Conservation (phyloP, 2,329 filamentous ascomycete genomes). For the Ceratocystis variospora region DNA sequence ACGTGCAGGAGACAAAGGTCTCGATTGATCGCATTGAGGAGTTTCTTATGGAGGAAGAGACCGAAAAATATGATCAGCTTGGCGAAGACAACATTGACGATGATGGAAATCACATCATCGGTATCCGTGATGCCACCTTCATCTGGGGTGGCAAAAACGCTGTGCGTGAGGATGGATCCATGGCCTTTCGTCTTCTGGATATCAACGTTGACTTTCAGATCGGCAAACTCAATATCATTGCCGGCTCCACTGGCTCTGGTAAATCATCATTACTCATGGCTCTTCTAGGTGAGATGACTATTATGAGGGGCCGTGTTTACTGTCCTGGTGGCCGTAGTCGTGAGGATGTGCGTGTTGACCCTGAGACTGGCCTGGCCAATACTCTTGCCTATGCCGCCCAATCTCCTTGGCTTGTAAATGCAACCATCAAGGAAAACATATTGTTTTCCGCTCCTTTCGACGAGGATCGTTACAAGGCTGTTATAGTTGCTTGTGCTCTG, state of each 20-base stretch:
- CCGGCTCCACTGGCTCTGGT: constrained; percentile 83
- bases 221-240: constrained; percentile 81
- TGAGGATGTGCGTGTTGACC: constrained; percentile 69
- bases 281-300: constrained; percentile 86
- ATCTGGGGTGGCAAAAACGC: constrained; percentile 67
- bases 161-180: constrained; percentile 49
- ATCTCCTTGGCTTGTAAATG: constrained; percentile 93
- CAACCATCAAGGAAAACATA: constrained; percentile 91
- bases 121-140: constrained; percentile 71
- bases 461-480: constrained; percentile 68
- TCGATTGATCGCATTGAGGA: constrained; percentile 94
- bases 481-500: constrained; percentile 80
- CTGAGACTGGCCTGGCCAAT: constrained; percentile 74
- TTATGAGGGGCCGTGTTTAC: constrained; percentile 65
- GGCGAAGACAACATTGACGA: constrained; percentile 54
- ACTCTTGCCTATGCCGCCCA: constrained; percentile 94
- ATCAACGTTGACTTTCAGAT: constrained; percentile 70
- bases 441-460: constrained; percentile 73
- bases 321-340: constrained; percentile 75
- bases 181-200: constrained; percentile 71
- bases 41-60: constrained; percentile 86
- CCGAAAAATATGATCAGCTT: constrained; percentile 84
- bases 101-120: constrained; percentile 59
- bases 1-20: constrained; percentile 94
- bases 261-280: constrained; percentile 97